Percentiles rank a stretch among this genome's conserved stretches.
Evolutionary conservation across 306 rosid genomes (phyloP).

Genomic region (Betula pendula): DNA sequence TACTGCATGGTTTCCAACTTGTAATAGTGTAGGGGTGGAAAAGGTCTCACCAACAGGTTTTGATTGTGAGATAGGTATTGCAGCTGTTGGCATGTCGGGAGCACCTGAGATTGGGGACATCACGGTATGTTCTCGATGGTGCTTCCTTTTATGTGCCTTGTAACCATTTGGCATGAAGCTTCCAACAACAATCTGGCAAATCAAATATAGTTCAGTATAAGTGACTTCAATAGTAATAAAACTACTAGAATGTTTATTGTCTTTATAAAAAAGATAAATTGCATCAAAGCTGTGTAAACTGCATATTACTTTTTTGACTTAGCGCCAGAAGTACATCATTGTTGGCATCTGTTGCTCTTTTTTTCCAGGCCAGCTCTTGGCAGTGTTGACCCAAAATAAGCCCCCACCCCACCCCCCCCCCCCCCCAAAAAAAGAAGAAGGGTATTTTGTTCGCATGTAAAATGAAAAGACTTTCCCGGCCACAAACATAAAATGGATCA

Average conservation of each 20-base stretch:
- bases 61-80: conserved; percentile 58
- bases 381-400: too few relatives aligned
- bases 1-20: conserved; percentile 44
- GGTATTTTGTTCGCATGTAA: too few relatives aligned
- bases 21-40: conserved; percentile 19
- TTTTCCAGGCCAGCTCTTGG: too few relatives aligned
- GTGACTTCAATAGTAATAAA: neutral
- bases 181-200: conserved; percentile 70
- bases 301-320: neutral
- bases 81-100: conserved; percentile 37
- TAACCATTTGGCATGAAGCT: conserved; percentile 57
- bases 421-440: too few relatives aligned
- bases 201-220: conserved; percentile 12
- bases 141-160: conserved; percentile 57
- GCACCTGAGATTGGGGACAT: conserved; percentile 41
- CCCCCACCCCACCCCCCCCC: too few relatives aligned
- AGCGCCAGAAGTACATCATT: neutral
- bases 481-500: too few relatives aligned
- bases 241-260: neutral
- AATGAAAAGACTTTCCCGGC: too few relatives aligned
- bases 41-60: conserved; percentile 34
- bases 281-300: neutral
- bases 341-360: neutral
- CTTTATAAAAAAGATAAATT: neutral
- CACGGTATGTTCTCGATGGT: conserved; percentile 41